phyloP scores from a whole-genome alignment of 129 eudicot genomes.

The Flaveria trinervia region DNA sequence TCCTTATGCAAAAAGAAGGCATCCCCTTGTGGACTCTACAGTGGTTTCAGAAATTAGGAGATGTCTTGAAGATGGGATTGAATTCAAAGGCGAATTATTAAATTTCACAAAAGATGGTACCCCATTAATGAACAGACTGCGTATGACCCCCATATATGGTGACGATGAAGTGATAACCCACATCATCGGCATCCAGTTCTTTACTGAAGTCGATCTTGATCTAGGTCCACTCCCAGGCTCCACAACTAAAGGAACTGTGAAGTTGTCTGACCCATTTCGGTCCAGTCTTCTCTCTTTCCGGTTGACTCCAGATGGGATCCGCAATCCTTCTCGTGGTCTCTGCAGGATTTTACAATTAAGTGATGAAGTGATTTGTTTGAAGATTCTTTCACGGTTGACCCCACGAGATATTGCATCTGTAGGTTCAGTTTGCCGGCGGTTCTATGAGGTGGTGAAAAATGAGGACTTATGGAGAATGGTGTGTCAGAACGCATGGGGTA shows the following conservation, averaged over 20 bases:
- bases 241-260: constrained; percentile 49
- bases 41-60: constrained; percentile 87
- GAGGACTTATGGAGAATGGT: constrained; percentile 94
- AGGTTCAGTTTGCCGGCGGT: constrained; percentile 67
- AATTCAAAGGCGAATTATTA: constrained; percentile 85
- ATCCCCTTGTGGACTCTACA: constrained; percentile 78
- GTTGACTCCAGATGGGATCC: constrained; percentile 40
- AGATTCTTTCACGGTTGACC: constrained; percentile 69
- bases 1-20: constrained; percentile 94
- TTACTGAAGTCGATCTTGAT: constrained; percentile 72
- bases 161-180: constrained; percentile 84
- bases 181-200: constrained; percentile 79
- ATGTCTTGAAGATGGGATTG: constrained; percentile 74
- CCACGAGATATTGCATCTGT: constrained; percentile 94
- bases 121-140: constrained; percentile 82
- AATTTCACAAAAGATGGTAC: constrained; percentile 91
- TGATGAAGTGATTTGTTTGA: constrained; percentile 74
- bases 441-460: constrained; percentile 64
- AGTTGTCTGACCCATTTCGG: constrained; percentile 47
- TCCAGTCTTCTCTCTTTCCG: constrained; percentile 59
- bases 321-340: constrained; percentile 47
- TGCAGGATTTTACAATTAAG: constrained; percentile 82
- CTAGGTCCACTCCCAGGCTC: constrained; percentile 86
- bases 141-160: constrained; percentile 87
- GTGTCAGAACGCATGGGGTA: constrained; percentile 95